phyloP scores from a whole-genome alignment of 345 rosid species.

The Excoecaria cochinchinensis region DNA sequence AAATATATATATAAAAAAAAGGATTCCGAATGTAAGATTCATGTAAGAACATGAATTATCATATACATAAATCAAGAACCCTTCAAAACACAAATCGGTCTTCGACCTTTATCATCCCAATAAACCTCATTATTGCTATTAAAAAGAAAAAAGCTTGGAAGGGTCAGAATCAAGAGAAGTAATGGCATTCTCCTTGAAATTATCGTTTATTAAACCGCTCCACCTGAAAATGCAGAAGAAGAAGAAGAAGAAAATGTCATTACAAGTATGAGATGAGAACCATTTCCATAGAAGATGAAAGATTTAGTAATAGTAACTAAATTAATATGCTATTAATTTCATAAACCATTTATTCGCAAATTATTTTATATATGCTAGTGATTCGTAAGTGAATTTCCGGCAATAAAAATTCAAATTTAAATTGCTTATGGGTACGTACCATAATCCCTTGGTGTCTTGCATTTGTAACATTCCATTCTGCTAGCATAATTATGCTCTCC shows the following conservation, averaged over 20 bases:
- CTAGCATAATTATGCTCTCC: conserved; percentile 39
- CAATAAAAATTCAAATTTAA: background rate
- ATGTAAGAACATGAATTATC: conserved; percentile 21
- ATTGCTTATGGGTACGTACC: conserved; percentile 15
- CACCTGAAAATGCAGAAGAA: conserved; percentile 33
- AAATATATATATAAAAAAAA: background rate
- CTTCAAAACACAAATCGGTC: conserved; percentile 12
- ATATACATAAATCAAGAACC: conserved; percentile 16
- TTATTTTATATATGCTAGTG: too few relatives aligned
- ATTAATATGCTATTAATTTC: too few relatives aligned
- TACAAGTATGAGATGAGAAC: background rate
- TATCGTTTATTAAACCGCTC: conserved; percentile 18
- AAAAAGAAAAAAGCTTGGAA: background rate
- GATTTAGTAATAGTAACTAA: background rate
- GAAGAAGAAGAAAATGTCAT: background rate
- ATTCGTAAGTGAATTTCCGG: too few relatives aligned
- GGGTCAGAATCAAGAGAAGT: conserved; percentile 13
- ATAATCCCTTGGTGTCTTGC: conserved; percentile 30
- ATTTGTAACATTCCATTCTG: conserved; percentile 39
- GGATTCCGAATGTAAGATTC: conserved; percentile 8
- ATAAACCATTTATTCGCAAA: too few relatives aligned
- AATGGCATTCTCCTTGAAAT: background rate
- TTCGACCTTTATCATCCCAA: conserved; percentile 14
- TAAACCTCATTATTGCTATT: conserved; percentile 4
- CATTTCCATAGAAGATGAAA: background rate